Evolutionary conservation across 2,329 filamentous ascomycete species (phyloP).

Genomic region (Aotearoamyces nothofagi): DNA sequence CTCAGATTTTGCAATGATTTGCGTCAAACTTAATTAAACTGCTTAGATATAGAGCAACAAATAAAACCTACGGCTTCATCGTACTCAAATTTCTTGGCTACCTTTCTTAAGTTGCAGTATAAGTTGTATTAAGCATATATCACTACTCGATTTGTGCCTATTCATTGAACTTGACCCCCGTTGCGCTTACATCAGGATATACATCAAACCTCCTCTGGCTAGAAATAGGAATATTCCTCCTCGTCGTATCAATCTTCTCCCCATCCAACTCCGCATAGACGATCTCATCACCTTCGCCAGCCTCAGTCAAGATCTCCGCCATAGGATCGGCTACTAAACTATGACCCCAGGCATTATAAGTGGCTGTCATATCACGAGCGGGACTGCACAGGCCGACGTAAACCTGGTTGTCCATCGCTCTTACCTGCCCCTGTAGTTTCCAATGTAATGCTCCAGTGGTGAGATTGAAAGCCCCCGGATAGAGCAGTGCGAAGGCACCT

Average conservation of each 20-base stretch:
- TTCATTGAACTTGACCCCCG: too few relatives aligned
- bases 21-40: too few relatives aligned
- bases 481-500: conserved; percentile 77
- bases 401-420: conserved; percentile 86
- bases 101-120: too few relatives aligned
- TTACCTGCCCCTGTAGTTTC: conserved; percentile 65
- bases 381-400: conserved; percentile 91
- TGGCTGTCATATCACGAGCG: conserved; percentile 59
- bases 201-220: conserved; percentile 86
- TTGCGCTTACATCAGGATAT: conserved; percentile 87
- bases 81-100: too few relatives aligned
- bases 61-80: too few relatives aligned
- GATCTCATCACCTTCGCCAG: conserved; percentile 63
- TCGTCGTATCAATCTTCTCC: conserved; percentile 54
- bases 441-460: conserved; percentile 90
- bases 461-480: conserved; percentile 93
- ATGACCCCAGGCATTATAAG: conserved; percentile 87
- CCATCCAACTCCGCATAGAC: conserved; percentile 58
- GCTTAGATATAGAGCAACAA: too few relatives aligned
- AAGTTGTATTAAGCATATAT: too few relatives aligned
- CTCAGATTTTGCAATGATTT: too few relatives aligned
- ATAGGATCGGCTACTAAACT: conserved; percentile 80
- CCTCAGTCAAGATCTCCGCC: conserved; percentile 65
- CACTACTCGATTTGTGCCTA: too few relatives aligned
- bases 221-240: conserved; percentile 72